Base-by-base conservation (phyloP, 805 yeast genomes). In the Kurtzmaniella cleridarum region DNA sequence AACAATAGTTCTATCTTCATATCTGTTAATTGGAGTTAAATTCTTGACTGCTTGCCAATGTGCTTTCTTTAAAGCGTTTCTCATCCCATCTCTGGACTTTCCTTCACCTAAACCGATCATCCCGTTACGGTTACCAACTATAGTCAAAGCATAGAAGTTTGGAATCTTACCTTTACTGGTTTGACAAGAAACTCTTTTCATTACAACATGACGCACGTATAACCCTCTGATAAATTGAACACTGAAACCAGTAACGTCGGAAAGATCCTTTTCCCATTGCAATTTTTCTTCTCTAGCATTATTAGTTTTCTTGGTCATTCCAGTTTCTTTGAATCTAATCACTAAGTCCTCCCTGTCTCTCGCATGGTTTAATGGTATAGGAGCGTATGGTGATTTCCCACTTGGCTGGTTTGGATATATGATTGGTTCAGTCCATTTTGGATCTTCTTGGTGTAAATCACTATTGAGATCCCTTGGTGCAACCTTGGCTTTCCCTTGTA, bases 41-140 rank as follows among this genome's bases (percentile, higher is more conserved):
- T 88, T 87, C 62, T 88, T 86, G 39, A 90, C 84, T 1, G 98
- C 97, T 54, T 85, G 83, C 95, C 95, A 86, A 60, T 82, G 88
- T 4, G 98, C 96, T 57, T 87, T 85, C 30, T 76, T 66, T 27
- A 82, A 74, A 2, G 98, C 96, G 39, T 75, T 74, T 37, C 83
- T 67, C 66, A 83, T 76, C 43, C 83, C 87, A 40, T 77, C 81
- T 49, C 88, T 72, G 44, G 93, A 91, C 56, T 86, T 87, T 45
- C 98, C 98, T 61, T 89, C 95, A 36, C 98, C 98, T 35, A 90
- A 69, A 28, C 98, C 98, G 43, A 93, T 72, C 83, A 88, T 84
- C 47, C 98, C 98, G 47, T 86, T 84, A 40, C 81, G 76, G 62
- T 93, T 95, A 35, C 98, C 98, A 12, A 85, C 96, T 28, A 89